Conservation (phyloP, 2,329 filamentous ascomycete species). For the Arthrinium phaeospermum region DNA sequence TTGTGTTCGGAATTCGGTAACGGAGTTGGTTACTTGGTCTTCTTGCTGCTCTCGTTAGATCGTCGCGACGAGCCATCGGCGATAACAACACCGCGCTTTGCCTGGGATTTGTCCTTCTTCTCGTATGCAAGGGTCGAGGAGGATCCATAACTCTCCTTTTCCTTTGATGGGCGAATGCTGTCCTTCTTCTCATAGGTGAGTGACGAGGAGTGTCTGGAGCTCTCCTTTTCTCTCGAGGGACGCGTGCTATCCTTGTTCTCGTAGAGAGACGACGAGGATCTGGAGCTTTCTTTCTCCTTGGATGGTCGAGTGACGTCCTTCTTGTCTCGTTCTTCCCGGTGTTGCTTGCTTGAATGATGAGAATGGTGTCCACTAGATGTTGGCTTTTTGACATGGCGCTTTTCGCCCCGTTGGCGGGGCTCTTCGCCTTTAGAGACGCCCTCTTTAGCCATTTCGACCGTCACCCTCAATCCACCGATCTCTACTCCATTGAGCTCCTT, state of each 20-base stretch:
- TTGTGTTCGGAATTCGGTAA: neutral
- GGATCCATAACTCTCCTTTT: constrained; percentile 19
- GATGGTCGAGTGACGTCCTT: constrained; percentile 28
- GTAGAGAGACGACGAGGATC: constrained; percentile 22
- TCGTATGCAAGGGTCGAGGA: constrained; percentile 22
- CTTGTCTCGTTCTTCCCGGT: constrained; percentile 24
- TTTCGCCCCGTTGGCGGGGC: constrained; percentile 20
- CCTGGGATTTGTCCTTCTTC: constrained; percentile 24
- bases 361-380: constrained; percentile 6
- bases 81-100: constrained; percentile 23
- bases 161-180: constrained; percentile 17
- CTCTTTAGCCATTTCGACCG: constrained; percentile 35
- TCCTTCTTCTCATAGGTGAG: constrained; percentile 27
- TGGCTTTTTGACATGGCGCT: constrained; percentile 6
- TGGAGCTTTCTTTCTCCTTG: constrained; percentile 29
- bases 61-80: constrained; percentile 22
- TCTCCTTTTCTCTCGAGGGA: constrained; percentile 22
- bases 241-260: constrained; percentile 30
- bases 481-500: constrained; percentile 34
- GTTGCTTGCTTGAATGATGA: constrained; percentile 17
- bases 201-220: constrained; percentile 16
- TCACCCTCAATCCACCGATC: constrained; percentile 33
- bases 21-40: neutral
- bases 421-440: constrained; percentile 34
- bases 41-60: constrained; percentile 17